These are phyloP conservation scores for Urochloa ruziziensis DNA, from an alignment of 176 grass and related monocot species.

Conservation along the genomic window DNA sequence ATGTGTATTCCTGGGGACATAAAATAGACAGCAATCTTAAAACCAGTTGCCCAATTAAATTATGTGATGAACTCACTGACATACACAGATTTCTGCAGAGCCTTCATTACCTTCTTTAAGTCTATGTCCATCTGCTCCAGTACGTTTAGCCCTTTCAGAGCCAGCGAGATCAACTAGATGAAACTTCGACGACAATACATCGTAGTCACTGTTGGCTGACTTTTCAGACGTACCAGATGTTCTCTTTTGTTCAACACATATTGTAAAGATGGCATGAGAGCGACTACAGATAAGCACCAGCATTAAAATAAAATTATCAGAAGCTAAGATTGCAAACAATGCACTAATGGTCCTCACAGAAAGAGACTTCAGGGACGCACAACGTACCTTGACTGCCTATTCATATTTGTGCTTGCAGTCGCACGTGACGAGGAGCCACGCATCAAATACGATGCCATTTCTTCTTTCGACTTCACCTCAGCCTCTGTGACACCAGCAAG, in stretches of 20 bases:
- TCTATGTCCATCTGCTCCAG: slow-evolving; percentile 65
- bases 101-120: slow-evolving; percentile 71
- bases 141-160: slow-evolving; percentile 85
- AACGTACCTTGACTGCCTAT: slow-evolving; percentile 46
- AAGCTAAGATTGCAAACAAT: neutral
- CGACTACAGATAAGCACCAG: slow-evolving; percentile 46
- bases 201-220: slow-evolving; percentile 45
- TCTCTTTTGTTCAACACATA: slow-evolving; percentile 76
- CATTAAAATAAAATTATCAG: neutral
- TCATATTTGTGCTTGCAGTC: slow-evolving; percentile 81
- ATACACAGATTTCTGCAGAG: neutral
- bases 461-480: slow-evolving; percentile 90
- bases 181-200: slow-evolving; percentile 70
- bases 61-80: slow-evolving; percentile 3
- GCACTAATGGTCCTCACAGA: neutral
- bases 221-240: slow-evolving; percentile 38
- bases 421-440: slow-evolving; percentile 77
- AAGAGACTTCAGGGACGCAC: neutral
- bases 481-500: slow-evolving; percentile 90
- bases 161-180: slow-evolving; percentile 89
- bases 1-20: slow-evolving; percentile 70
- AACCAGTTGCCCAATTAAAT: slow-evolving; percentile 7
- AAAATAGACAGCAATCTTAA: neutral
- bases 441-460: slow-evolving; percentile 74
- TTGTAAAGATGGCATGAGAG: slow-evolving; percentile 88